Percentiles rank a stretch among this genome's conserved stretches.
These are phyloP conservation scores for Triticum monococcum DNA, from an alignment of 176 grass and related monocot species.

Conservation along the genomic window DNA sequence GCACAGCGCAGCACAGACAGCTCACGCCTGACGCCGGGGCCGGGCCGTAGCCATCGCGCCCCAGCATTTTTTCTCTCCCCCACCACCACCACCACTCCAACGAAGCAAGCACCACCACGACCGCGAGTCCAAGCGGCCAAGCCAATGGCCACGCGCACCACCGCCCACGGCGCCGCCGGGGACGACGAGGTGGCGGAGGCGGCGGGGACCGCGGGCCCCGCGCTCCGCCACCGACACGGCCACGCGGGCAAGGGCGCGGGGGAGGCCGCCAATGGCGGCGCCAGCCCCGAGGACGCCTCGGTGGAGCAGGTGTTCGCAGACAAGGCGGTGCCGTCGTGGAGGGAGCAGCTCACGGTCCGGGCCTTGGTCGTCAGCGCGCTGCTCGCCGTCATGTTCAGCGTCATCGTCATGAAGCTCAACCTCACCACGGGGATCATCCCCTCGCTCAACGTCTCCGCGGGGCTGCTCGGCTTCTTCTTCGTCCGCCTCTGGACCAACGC, in stretches of 20 bases:
- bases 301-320: slow-evolving; percentile 64
- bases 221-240: slow-evolving; percentile 50
- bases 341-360: slow-evolving; percentile 72
- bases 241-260: slow-evolving; percentile 20
- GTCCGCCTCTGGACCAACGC: slow-evolving; percentile 62
- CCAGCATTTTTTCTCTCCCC: background rate
- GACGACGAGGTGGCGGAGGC: slow-evolving; percentile 39
- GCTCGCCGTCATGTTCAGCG: slow-evolving; percentile 74
- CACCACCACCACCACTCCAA: background rate
- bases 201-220: background rate
- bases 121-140: background rate
- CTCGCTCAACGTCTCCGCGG: slow-evolving; percentile 89
- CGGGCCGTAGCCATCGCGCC: background rate
- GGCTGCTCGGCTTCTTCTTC: slow-evolving; percentile 93
- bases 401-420: slow-evolving; percentile 98
- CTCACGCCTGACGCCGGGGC: background rate
- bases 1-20: background rate
- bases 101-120: background rate
- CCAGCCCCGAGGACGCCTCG: slow-evolving; percentile 23
- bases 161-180: background rate
- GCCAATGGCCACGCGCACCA: slow-evolving; percentile 23
- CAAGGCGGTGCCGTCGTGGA: slow-evolving; percentile 62
- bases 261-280: background rate
- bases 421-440: slow-evolving; percentile 96
- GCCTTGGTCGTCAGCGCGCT: slow-evolving; percentile 65